Conservation (phyloP, 495 filamentous ascomycete species). For the Darksidea phi region DNA sequence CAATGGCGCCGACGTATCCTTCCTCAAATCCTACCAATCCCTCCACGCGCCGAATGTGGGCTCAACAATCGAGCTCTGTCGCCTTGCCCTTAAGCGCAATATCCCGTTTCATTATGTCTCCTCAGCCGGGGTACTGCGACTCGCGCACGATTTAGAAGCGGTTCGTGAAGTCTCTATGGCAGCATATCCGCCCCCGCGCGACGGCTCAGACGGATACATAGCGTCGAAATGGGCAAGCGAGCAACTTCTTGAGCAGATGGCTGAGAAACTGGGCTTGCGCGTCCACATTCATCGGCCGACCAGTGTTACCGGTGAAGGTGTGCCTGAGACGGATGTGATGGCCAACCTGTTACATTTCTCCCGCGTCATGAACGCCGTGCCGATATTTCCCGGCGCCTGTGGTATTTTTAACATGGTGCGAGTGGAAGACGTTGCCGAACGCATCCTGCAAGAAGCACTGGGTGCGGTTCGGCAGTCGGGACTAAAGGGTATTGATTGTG, state of each 20-base stretch:
- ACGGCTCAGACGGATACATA: constrained; percentile 17
- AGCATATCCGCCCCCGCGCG: not conserved
- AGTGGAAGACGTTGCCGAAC: not conserved
- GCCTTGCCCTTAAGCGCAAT: not conserved
- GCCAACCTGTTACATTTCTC: not conserved
- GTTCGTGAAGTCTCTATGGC: not conserved
- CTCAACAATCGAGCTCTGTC: not conserved
- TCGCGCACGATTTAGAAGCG: not conserved
- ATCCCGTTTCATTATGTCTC: constrained; percentile 20
- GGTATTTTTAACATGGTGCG: not conserved
- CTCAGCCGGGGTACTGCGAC: not conserved
- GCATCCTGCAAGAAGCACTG: not conserved
- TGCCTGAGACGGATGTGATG: not conserved
- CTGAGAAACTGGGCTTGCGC: not conserved
- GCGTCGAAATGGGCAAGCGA: constrained; percentile 24
- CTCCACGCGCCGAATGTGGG: not conserved
- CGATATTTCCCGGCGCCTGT: not conserved
- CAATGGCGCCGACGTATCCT: constrained; percentile 9
- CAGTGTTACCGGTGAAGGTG: not conserved
- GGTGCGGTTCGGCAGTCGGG: not conserved
- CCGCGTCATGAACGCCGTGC: not conserved
- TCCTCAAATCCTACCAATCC: not conserved
- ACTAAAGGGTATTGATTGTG: not conserved
- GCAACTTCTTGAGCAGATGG: not conserved
- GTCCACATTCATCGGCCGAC: not conserved